A percentile compares a stretch with the other conserved stretches of the same genome.
Conservation (phyloP, 2,329 filamentous ascomycete species). For the Pyrenochaeta sp. region DNA sequence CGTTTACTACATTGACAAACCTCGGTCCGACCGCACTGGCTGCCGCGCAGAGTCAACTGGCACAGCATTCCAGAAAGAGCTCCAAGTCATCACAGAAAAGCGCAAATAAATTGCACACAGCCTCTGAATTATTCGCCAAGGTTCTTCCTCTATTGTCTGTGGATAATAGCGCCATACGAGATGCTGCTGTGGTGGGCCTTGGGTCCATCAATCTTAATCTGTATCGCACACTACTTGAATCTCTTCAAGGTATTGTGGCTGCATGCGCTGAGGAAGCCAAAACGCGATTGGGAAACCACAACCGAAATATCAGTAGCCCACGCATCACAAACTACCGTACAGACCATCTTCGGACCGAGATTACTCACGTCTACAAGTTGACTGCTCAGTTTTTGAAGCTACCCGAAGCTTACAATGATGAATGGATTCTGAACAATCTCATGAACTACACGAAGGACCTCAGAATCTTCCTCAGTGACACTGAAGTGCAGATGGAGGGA, state of each 20-base stretch:
- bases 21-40: slow-evolving; percentile 68
- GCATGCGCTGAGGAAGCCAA: slow-evolving; percentile 90
- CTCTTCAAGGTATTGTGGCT: slow-evolving; percentile 84
- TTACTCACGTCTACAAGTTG: slow-evolving; percentile 94
- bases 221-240: slow-evolving; percentile 89
- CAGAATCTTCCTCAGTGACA: slow-evolving; percentile 92
- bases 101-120: slow-evolving; percentile 84
- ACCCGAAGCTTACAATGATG: slow-evolving; percentile 80
- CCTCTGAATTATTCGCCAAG: slow-evolving; percentile 87
- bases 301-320: slow-evolving; percentile 83
- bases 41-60: slow-evolving; percentile 63
- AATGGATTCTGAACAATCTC: slow-evolving; percentile 89
- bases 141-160: slow-evolving; percentile 87
- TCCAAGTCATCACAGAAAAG: slow-evolving; percentile 74
- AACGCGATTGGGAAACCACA: slow-evolving; percentile 76
- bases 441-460: slow-evolving; percentile 90
- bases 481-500: slow-evolving; percentile 93
- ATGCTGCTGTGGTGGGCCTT: slow-evolving; percentile 89
- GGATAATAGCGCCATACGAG: slow-evolving; percentile 80
- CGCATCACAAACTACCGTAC: slow-evolving; percentile 78
- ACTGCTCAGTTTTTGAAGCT: slow-evolving; percentile 89
- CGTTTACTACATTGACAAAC: slow-evolving; percentile 92
- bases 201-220: slow-evolving; percentile 96
- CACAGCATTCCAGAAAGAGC: slow-evolving; percentile 81
- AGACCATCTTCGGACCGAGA: slow-evolving; percentile 88